Base-by-base conservation (phyloP, 192 early-diverging fungal species). In the Lunasporangiospora selenospora region DNA sequence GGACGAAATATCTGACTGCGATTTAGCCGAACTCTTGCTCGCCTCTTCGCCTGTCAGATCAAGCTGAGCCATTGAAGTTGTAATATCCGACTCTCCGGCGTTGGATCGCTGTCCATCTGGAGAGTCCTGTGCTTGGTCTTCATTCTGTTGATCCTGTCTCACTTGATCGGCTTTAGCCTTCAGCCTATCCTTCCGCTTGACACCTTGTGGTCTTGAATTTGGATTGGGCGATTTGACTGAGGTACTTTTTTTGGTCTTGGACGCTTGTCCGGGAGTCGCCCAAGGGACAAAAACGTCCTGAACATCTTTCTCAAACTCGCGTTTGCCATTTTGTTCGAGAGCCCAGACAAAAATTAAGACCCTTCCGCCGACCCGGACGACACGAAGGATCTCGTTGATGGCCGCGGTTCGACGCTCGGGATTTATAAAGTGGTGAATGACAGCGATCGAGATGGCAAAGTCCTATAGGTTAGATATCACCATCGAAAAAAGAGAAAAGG, bases 221-320 rank as follows among this genome's bases (percentile, higher is more conserved):
- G n/a, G n/a, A n/a, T n/a, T n/a, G n/a, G n/a, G n/a, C 33, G 53
- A 76, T 34, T 55, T 43, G 31, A 45, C 53, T 29, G 30, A 57
- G 46, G 75, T 58, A 7, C 41, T 61, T 33, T 53, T 62, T 39
- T 67, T 81, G 18, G 70, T 64, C 33, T 58, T 44, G n/a, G n/a
- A n/a, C 19, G 75, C 48, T 12, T 82, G 71, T 46, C 79, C 83
- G 16, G 90, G 86, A 58, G 93, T 77, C 13, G 85, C 85, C 97
- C 97, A 99, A 4, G 93, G 92, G 2, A 99, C 95, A 80, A 98
- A 88, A 0, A 95, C 91, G 65, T 99, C 97, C 75, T 99, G 95
- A 13, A 83, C 70, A 33, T 73, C 73, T 33, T 75, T 77, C 18
- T 92, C 88, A 75, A 96, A 99, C 61, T 89, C 88, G 4, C 95